These are phyloP conservation scores for Penicillium nordicum DNA, from an alignment of 2,329 filamentous ascomycete species.

Conservation along the genomic window DNA sequence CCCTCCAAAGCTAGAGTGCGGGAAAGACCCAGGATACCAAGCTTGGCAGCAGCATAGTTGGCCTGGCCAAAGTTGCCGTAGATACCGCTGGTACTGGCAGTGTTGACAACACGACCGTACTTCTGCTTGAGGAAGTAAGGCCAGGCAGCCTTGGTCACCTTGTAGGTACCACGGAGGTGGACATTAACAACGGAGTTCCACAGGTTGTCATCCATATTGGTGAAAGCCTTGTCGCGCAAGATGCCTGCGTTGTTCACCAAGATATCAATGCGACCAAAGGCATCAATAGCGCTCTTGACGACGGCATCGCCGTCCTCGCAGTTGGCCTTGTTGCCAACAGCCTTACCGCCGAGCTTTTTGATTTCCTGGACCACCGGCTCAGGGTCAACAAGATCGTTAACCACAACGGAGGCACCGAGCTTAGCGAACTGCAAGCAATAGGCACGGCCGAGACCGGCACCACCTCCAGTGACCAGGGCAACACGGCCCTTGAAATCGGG, in stretches of 20 bases:
- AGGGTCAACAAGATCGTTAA: constrained; percentile 94
- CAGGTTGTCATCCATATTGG: constrained; percentile 91
- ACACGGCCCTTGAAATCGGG: constrained; percentile 82
- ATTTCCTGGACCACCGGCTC: constrained; percentile 91
- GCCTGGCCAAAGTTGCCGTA: constrained; percentile 99
- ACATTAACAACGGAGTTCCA: constrained; percentile 93
- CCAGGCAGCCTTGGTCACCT: constrained; percentile 96
- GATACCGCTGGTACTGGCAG: constrained; percentile 92
- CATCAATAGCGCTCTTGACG: constrained; percentile 89
- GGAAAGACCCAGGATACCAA: constrained; percentile 91
- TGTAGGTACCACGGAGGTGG: constrained; percentile 91
- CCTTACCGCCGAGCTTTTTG: constrained; percentile 80
- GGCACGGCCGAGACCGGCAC: constrained; percentile 84
- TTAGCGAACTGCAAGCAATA: constrained; percentile 88
- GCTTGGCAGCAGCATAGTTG: constrained; percentile 92
- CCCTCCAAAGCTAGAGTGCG: constrained; percentile 90
- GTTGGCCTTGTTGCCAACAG: constrained; percentile 87
- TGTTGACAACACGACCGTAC: constrained; percentile 96
- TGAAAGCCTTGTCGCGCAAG: constrained; percentile 94
- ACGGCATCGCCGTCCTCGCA: constrained; percentile 89
- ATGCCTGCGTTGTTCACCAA: constrained; percentile 98
- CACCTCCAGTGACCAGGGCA: constrained; percentile 81
- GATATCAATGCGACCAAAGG: constrained; percentile 90
- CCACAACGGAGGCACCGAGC: constrained; percentile 77
- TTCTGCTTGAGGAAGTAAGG: constrained; percentile 98